Evolutionary conservation across 768 basidiomycete species (phyloP).

Genomic region (Megacollybia marginata): DNA sequence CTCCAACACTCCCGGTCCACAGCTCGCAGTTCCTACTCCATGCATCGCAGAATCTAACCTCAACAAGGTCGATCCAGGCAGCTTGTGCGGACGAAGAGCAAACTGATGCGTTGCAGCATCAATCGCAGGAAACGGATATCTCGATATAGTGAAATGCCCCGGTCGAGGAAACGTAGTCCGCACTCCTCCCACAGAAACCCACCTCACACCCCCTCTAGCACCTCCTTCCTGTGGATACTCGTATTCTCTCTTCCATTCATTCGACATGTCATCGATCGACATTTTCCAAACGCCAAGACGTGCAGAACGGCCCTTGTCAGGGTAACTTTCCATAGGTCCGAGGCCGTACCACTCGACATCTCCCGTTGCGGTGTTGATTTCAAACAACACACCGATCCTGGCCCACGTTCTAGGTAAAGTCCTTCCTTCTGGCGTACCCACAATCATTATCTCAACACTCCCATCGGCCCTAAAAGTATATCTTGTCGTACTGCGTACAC

Average conservation of each 20-base stretch:
- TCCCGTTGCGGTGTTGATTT: neutral
- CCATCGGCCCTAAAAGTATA: constrained; percentile 2
- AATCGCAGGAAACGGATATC: constrained; percentile 1
- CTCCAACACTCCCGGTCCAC: constrained; percentile 1
- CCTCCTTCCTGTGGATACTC: constrained; percentile 27
- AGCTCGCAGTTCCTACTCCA: constrained; percentile 6
- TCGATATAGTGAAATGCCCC: constrained; percentile 2
- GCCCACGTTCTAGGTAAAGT: constrained; percentile 3
- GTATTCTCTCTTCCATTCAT: constrained; percentile 26
- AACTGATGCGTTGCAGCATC: constrained; percentile 5
- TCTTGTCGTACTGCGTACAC: constrained; percentile 3
- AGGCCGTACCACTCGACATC: constrained; percentile 5
- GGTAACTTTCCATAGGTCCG: constrained; percentile 6
- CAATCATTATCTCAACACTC: neutral
- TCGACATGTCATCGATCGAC: constrained; percentile 19
- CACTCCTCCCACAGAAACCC: constrained; percentile 2
- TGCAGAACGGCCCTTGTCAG: constrained; percentile 4
- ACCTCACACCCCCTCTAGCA: constrained; percentile 26
- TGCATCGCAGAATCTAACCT: constrained; percentile 5
- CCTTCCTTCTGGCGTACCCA: constrained; percentile 3
- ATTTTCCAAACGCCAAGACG: constrained; percentile 4
- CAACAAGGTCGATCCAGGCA: neutral
- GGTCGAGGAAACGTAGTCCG: constrained; percentile 1
- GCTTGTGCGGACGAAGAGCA: neutral
- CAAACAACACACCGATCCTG: constrained; percentile 4